A percentile compares a stretch with the other conserved stretches of the same genome.
phyloP scores from a whole-genome alignment of 805 yeast genomes.

The Trichomonascus vanleenenianus region DNA sequence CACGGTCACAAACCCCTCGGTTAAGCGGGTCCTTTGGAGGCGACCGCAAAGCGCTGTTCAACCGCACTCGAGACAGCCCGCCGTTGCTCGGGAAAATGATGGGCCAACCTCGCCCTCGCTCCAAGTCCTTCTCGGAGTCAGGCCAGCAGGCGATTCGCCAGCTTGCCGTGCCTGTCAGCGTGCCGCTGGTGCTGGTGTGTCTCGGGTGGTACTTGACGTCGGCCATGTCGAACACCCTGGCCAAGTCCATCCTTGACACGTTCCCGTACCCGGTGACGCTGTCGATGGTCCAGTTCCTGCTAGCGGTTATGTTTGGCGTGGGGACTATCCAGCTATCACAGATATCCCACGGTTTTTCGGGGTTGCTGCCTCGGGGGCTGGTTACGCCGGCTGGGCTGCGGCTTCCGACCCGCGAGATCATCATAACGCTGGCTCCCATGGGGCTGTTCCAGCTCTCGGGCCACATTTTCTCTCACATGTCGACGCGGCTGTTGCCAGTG shows the following conservation, averaged over 20 bases:
- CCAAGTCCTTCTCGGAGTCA: conserved; percentile 19
- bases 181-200: conserved; percentile 52
- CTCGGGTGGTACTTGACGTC: conserved; percentile 72
- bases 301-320: conserved; percentile 59
- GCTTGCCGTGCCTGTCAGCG: conserved; percentile 35
- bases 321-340: conserved; percentile 35
- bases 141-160: conserved; percentile 30
- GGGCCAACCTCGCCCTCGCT: conserved; percentile 9
- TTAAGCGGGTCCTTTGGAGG: conserved; percentile 9
- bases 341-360: conserved; percentile 22
- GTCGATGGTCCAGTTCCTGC: conserved; percentile 77
- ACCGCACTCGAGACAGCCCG: neutral
- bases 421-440: conserved; percentile 69
- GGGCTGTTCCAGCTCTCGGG: conserved; percentile 91
- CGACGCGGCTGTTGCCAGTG: conserved; percentile 90
- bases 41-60: conserved; percentile 6
- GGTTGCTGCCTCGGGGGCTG: conserved; percentile 31
- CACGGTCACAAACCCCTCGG: conserved; percentile 2
- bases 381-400: conserved; percentile 22
- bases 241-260: conserved; percentile 63
- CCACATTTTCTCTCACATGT: conserved; percentile 83
- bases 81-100: neutral
- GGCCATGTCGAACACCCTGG: conserved; percentile 72
- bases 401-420: conserved; percentile 23
- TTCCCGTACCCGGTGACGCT: conserved; percentile 81